A percentile compares a stretch with the other conserved stretches of the same genome.
Conservation (phyloP, 139 green algal species). For the Coelastrella sp. region DNA sequence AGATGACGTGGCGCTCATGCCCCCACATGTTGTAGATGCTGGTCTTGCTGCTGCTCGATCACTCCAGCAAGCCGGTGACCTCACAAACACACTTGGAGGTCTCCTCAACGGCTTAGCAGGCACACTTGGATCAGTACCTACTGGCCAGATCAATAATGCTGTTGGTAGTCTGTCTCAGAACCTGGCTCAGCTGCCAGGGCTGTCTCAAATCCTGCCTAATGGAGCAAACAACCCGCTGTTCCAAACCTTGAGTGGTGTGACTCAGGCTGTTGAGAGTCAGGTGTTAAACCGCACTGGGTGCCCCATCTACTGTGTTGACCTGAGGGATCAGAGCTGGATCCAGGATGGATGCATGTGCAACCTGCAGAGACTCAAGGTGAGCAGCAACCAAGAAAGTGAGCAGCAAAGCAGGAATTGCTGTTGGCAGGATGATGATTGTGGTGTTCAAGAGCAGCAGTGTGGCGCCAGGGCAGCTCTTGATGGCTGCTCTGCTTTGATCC, state of each 20-base stretch:
- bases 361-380: conserved; percentile 24
- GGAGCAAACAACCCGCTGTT: conserved; percentile 11
- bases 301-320: conserved; percentile 16
- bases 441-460: background rate
- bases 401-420: too few relatives aligned
- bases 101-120: background rate
- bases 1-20: background rate
- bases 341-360: conserved; percentile 36
- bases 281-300: conserved; percentile 11
- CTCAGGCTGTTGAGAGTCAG: conserved; percentile 5
- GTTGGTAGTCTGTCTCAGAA: background rate
- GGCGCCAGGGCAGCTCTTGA: background rate
- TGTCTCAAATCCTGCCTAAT: background rate
- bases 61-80: background rate
- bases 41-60: background rate
- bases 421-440: too few relatives aligned
- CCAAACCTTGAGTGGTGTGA: background rate
- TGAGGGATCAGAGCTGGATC: conserved; percentile 31
- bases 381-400: background rate
- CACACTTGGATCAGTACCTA: background rate
- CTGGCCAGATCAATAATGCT: background rate
- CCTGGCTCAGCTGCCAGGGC: background rate
- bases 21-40: background rate
- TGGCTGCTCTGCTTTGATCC: background rate
- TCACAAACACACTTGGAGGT: background rate